Evolutionary conservation across 2,329 filamentous ascomycete species (phyloP), one percentile per base, ranked within the genome.

Genomic region (Fusarium falciforme): DNA sequence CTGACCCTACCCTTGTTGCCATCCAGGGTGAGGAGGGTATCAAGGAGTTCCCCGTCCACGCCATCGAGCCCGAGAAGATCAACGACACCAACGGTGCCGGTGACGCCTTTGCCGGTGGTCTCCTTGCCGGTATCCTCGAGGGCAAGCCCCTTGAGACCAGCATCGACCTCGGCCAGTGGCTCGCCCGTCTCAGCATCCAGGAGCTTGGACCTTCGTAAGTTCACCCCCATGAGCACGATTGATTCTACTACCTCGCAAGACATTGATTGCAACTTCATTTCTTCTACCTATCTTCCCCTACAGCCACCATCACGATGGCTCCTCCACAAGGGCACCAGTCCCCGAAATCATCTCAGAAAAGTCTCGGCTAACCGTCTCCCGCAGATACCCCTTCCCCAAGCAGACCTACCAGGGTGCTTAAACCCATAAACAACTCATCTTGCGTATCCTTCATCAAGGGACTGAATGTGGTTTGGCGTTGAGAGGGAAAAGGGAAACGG

Each of bases 81-180:
- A 93, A 93, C 84, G 96, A 99, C 86, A 98, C 96, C 84, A 98
- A 96, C 82, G 96, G 96, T 82, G 96, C 96, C 72, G 96, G 95
- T 82, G 96, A 99, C 82, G 96, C 96, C 62, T 99, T 99, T 80
- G 96, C 96, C 68, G 96, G 95, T 81, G 96, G 96, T 74, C 95
- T 99, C 85, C 88, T 94, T 66, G 96, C 96, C 62, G 96, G 95
- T 81, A 88, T 98, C 74, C 92, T 98, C 72, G 89, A 96, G 84
- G 94, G 93, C 84, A 94, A 96, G 87, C 83, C 90, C 64, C 88
- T 99, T 60, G 92, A 93, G 79, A 90, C 92, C 76, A 89, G 89
- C 80, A 89, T 99, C 78, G 93, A 98, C 83, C 94, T 96, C 89
- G 96, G 96, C 75, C 95, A 98, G 86, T 99, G 96, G 96, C 90